Evolutionary conservation across 495 filamentous ascomycete species (phyloP), one percentile per base, ranked within the genome.

Genomic region (Mycothermus thermophilus): DNA sequence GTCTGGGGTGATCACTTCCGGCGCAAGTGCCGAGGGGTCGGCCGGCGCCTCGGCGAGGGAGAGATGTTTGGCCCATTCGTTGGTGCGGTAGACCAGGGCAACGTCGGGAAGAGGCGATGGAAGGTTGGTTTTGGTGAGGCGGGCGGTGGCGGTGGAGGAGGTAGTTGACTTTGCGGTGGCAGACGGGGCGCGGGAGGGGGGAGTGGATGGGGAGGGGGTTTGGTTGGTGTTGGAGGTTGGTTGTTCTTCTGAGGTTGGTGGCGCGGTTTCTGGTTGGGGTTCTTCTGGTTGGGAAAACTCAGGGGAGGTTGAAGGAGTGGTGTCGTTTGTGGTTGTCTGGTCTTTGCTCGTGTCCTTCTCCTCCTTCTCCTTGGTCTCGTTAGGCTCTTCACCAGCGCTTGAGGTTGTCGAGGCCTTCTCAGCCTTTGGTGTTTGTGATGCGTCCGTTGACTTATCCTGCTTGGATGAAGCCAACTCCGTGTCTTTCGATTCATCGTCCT

Each of bases 41-140:
- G n/a, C n/a, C 16, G 84, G 86, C 3, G 56, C 59, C 12, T 94
- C 88, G 4, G 88, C 88, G 27, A 67, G 58, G 19, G 75, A 72
- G 13, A 93, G 60, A 55, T 94, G 84, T 48, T 94, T 94, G 1
- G 87, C 85, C 88, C 88, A 96, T 60, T 96, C 87, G 44, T 93
- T 93, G 4, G 86, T 95, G 30, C 88, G 74, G 46, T 90, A 95
- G 0, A 77, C 80, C 48, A 80, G 64, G 1, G 84, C 75, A 8
- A 93, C 65, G 34, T 66, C 77, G 1, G 87, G 87, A n/a, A 76
- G 32, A 13, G 61, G 63, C 3, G 56, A 44, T 3, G 74, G 74
- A 3, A 78, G 57, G 19, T 63, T 61, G 2, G 61, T 61, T 35
- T 59, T 66, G 5, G 58, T 62, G 8, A 71, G 50, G 22, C 60